Percentiles rank a stretch among this genome's conserved stretches.
Evolutionary conservation across 805 yeast species (phyloP).

Genomic region (Zygoascus tannicola): DNA sequence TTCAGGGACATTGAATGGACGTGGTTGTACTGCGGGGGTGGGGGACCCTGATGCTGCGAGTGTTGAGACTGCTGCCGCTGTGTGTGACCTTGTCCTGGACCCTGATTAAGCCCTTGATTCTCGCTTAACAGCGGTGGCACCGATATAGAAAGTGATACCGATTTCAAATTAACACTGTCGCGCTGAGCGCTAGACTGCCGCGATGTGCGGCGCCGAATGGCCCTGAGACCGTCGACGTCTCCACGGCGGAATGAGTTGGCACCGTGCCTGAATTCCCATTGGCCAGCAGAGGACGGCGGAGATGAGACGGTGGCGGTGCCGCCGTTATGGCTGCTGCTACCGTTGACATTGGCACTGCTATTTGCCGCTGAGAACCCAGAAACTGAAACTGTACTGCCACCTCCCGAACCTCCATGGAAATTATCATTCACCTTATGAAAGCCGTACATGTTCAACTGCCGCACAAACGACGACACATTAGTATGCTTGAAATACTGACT

Average conservation of each 20-base stretch:
- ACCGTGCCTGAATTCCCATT: slow-evolving; percentile 87
- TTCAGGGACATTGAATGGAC: slow-evolving; percentile 4
- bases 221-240: slow-evolving; percentile 59
- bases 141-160: slow-evolving; percentile 21
- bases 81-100: slow-evolving; percentile 5
- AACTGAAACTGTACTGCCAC: neutral
- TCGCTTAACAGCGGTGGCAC: slow-evolving; percentile 14
- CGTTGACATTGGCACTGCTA: neutral
- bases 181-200: slow-evolving; percentile 26
- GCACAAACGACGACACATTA: slow-evolving; percentile 83
- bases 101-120: slow-evolving; percentile 3
- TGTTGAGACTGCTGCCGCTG: slow-evolving; percentile 8
- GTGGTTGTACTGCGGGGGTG: slow-evolving; percentile 4
- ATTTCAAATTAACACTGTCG: slow-evolving; percentile 19
- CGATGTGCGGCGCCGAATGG: slow-evolving; percentile 71
- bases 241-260: slow-evolving; percentile 74
- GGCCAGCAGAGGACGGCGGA: slow-evolving; percentile 11
- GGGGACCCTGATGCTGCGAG: slow-evolving; percentile 8
- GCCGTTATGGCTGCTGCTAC: neutral
- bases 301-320: too few species aligned
- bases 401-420: slow-evolving; percentile 19
- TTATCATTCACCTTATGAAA: slow-evolving; percentile 59
- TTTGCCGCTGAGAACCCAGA: neutral
- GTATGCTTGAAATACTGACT: slow-evolving; percentile 81
- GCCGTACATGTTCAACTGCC: slow-evolving; percentile 94